Base-by-base conservation (phyloP, 768 basidiomycete species). In the Termitomyces sp. region DNA sequence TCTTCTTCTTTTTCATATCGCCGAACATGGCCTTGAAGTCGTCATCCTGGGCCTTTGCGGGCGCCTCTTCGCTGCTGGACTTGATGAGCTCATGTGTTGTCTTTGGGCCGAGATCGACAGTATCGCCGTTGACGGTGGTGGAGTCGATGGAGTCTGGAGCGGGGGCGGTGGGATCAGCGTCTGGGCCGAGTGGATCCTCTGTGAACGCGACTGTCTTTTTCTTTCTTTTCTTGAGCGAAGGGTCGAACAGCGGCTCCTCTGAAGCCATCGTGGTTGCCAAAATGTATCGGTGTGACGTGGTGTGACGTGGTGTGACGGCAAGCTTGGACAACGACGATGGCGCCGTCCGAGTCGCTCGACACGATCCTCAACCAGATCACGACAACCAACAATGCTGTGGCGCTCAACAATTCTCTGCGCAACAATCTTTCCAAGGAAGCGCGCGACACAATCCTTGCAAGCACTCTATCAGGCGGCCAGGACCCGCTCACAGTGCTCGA, bases 1-100 rank as follows among this genome's bases (percentile, higher is more conserved):
- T 94, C 76, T 92, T 93, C 72, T 92, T 93, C 81, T 89, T 93
- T 81, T 91, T 93, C 69, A 92, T 68, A 68, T 91, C 92, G 3
- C 87, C 90, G 67, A 93, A 93, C 86, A 92, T 90, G 47, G 87
- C 80, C 69, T 89, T 88, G 71, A 85, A 78, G 38, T 92, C 86
- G 32, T 92, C 90, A 0, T 86, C 87, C 63, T 84, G 85, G 63
- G 81, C 80, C 62, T 80, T 79, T 61, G 65, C 46, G 7, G 47
- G 70, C 36, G 65, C 74, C 51, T 70, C 69, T 38, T 71, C 74
- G 0, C 66, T 70, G 51, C 75, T 78, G 60, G 77, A 73, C 66
- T 82, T 84, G 84, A 91, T 88, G 68, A 79, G 81, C 74, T 90
- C 88, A 70, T 90, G 87, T 36, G 83, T 78, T 0, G 90, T 93